Conservation (phyloP, 495 filamentous ascomycete species). For the Hypoxylon subgilvum region DNA sequence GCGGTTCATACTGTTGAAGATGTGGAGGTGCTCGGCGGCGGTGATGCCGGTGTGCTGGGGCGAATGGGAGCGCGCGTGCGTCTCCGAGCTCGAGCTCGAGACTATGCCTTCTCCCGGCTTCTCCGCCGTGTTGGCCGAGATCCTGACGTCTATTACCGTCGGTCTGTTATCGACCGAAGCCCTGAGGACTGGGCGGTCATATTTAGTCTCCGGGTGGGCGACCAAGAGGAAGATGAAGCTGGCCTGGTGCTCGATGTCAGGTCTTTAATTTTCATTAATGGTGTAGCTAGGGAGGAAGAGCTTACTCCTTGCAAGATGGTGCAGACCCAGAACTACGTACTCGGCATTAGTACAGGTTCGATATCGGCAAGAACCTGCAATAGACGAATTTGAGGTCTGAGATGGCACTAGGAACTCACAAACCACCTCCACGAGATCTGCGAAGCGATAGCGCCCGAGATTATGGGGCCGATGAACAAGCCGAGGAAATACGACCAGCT, state of each 20-base stretch:
- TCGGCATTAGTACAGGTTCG: constrained; percentile 2
- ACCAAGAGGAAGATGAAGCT: constrained; percentile 34
- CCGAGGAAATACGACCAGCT: constrained; percentile 49
- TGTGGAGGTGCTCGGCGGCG: constrained; percentile 30
- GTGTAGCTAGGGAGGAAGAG: constrained; percentile 44
- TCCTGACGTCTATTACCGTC: not conserved
- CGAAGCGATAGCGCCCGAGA: constrained; percentile 63
- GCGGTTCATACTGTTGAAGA: too few relatives aligned
- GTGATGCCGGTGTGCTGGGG: constrained; percentile 22
- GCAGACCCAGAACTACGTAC: constrained; percentile 34
- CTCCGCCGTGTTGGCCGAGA: not conserved
- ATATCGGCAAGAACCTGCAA: constrained; percentile 37
- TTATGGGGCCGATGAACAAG: constrained; percentile 60
- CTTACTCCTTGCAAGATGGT: constrained; percentile 49
- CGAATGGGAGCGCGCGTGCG: not conserved
- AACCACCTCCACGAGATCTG: constrained; percentile 60
- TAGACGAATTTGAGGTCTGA: constrained; percentile 61
- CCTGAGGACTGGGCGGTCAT: constrained; percentile 48
- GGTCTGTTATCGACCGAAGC: not conserved
- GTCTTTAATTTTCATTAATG: constrained; percentile 39
- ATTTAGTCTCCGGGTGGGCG: constrained; percentile 63
- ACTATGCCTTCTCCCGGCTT: constrained; percentile 19
- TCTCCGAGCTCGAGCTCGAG: constrained; percentile 28
- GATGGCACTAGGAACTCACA: constrained; percentile 26
- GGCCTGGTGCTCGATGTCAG: constrained; percentile 30